Percentiles rank a stretch among this genome's conserved stretches.
Evolutionary conservation across 208 protist genomes (phyloP).

Genomic region (Crithidia expoeki): DNA sequence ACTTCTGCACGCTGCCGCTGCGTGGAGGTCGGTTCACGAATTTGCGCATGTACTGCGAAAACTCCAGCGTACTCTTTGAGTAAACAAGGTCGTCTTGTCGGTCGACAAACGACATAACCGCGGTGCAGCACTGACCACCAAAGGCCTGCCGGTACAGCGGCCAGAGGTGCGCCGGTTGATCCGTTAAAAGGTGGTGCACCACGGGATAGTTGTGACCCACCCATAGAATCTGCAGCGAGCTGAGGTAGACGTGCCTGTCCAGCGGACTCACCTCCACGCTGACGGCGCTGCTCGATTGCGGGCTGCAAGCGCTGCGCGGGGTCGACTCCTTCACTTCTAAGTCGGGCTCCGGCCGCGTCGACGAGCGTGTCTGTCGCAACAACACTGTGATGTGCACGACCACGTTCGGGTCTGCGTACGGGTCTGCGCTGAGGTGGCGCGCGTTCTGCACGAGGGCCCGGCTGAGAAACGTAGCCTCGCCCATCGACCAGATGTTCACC

Average conservation of each 20-base stretch:
- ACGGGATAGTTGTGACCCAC: conserved; percentile 38
- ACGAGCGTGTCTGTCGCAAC: conserved; percentile 28
- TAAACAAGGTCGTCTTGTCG: conserved; percentile 19
- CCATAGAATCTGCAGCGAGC: conserved; percentile 44
- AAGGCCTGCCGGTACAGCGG: conserved; percentile 41
- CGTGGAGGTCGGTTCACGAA: conserved; percentile 29
- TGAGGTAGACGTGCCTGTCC: conserved; percentile 36
- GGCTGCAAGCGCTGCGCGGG: not conserved
- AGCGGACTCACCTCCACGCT: not conserved
- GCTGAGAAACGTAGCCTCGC: conserved; percentile 31
- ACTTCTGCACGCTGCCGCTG: conserved; percentile 42
- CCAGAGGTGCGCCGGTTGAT: conserved; percentile 19
- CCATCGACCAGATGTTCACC: conserved; percentile 23
- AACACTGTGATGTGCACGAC: conserved; percentile 39
- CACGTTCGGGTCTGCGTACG: conserved; percentile 25
- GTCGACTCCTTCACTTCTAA: not conserved
- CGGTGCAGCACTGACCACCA: conserved; percentile 38
- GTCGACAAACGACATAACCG: conserved; percentile 27
- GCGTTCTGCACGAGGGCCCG: conserved; percentile 40
- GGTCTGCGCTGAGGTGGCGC: conserved; percentile 31
- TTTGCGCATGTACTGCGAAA: conserved; percentile 20
- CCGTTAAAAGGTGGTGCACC: conserved; percentile 16
- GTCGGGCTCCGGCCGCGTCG: not conserved
- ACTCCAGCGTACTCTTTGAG: conserved; percentile 16
- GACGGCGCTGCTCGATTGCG: not conserved